Evolutionary conservation across 169 alveolate genomes (phyloP).

Genomic region (Nephromyces sp.): DNA sequence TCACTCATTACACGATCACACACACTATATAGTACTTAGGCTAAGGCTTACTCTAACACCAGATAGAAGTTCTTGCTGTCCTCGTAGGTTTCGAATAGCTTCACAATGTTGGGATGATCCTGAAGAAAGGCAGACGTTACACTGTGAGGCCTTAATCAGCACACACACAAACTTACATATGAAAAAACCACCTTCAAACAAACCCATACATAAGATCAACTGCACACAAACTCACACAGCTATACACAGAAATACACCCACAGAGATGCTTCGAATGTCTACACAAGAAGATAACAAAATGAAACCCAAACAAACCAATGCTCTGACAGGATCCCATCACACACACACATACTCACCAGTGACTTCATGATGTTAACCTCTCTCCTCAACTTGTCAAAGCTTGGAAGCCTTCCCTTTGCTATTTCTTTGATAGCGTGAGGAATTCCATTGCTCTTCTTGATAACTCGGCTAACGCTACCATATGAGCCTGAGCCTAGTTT

Average conservation of each 20-base stretch:
- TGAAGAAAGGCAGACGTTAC: too few species aligned
- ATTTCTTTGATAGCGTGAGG: constrained; percentile 64
- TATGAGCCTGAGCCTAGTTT: constrained; percentile 42
- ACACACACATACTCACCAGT: background rate
- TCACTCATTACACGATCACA: too few species aligned
- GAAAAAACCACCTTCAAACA: too few species aligned
- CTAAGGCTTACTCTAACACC: constrained; percentile 65
- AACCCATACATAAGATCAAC: too few species aligned
- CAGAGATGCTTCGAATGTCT: too few species aligned
- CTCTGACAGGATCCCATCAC: background rate
- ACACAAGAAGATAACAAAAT: background rate
- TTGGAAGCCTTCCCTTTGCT: constrained; percentile 55
- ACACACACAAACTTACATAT: too few species aligned
- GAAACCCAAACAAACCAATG: background rate
- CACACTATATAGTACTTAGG: too few species aligned
- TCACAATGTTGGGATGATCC: constrained; percentile 47
- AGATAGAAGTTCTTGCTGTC: constrained; percentile 59
- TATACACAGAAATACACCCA: too few species aligned
- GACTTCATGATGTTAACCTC: constrained; percentile 62
- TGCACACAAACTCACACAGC: too few species aligned
- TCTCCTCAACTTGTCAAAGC: constrained; percentile 57
- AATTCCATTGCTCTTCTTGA: constrained; percentile 31
- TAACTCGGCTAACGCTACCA: constrained; percentile 42
- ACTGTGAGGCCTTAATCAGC: too few species aligned
- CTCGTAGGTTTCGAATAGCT: constrained; percentile 61